Percentiles rank a stretch among this genome's conserved stretches.
phyloP scores from a whole-genome alignment of 768 basidiomycete species.

The Tephrocybe rancida region DNA sequence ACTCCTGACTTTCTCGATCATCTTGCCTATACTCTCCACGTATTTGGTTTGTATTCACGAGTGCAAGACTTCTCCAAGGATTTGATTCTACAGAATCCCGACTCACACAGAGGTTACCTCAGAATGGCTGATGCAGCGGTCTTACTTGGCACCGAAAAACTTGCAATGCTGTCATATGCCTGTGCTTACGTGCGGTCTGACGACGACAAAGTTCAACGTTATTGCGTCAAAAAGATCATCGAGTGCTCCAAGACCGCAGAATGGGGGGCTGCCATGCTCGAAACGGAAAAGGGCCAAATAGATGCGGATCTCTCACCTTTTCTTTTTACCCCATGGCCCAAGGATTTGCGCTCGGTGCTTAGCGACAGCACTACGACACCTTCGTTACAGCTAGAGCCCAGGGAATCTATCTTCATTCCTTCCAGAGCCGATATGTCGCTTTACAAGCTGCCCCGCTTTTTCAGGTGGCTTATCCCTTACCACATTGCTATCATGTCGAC shows the following conservation, averaged over 20 bases:
- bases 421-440: not conserved
- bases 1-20: slow-evolving; percentile 44
- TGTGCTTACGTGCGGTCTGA: slow-evolving; percentile 41
- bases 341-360: slow-evolving; percentile 32
- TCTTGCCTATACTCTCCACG: slow-evolving; percentile 45
- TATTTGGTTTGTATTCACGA: slow-evolving; percentile 33
- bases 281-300: slow-evolving; percentile 43
- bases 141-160: slow-evolving; percentile 35
- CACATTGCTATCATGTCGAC: slow-evolving; percentile 64
- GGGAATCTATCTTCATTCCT: slow-evolving; percentile 44
- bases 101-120: slow-evolving; percentile 48
- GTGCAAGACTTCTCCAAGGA: slow-evolving; percentile 34
- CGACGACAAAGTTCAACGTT: slow-evolving; percentile 36
- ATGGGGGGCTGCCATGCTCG: slow-evolving; percentile 49
- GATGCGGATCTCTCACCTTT: slow-evolving; percentile 28
- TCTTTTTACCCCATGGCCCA: slow-evolving; percentile 46
- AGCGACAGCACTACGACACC: slow-evolving; percentile 34
- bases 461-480: slow-evolving; percentile 64
- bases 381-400: slow-evolving; percentile 40
- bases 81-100: slow-evolving; percentile 31
- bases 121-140: slow-evolving; percentile 50
- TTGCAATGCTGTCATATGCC: slow-evolving; percentile 60
- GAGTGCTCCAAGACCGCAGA: slow-evolving; percentile 51
- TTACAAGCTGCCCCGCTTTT: slow-evolving; percentile 55
- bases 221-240: slow-evolving; percentile 48